These are phyloP conservation scores for Chlorella sp. DNA, from an alignment of 139 green algal genomes.

Conservation along the genomic window DNA sequence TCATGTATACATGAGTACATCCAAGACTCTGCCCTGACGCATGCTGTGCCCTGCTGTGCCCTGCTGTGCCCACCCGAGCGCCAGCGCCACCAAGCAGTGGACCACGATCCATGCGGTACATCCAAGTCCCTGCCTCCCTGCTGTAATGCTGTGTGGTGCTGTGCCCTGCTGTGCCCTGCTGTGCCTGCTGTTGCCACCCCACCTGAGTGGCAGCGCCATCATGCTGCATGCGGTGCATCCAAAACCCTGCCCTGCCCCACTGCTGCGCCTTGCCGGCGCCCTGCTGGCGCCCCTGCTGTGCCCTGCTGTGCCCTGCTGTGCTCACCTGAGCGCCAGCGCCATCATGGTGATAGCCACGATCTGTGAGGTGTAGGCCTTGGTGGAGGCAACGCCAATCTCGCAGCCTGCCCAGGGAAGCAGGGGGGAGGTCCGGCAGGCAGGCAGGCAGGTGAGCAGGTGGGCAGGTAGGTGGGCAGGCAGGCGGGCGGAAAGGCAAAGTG, in stretches of 20 bases:
- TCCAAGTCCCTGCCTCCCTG: too few relatives aligned
- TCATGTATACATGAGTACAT: too few relatives aligned
- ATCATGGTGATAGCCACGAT: slow-evolving; percentile 80
- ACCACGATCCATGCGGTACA: slow-evolving; percentile 66
- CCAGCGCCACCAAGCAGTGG: slow-evolving; percentile 74
- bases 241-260: too few relatives aligned
- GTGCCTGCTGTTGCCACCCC: not conserved
- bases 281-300: too few relatives aligned
- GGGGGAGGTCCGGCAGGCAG: not conserved
- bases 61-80: slow-evolving; percentile 48
- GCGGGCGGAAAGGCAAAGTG: not conserved
- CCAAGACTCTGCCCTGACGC: too few relatives aligned
- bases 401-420: slow-evolving; percentile 33
- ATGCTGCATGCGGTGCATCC: too few relatives aligned
- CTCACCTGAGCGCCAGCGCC: slow-evolving; percentile 66
- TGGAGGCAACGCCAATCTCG: slow-evolving; percentile 83
- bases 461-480: too few relatives aligned
- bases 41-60: too few relatives aligned
- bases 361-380: slow-evolving; percentile 70
- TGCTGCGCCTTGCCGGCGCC: too few relatives aligned
- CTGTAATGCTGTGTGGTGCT: too few relatives aligned
- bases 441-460: too few relatives aligned
- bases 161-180: too few relatives aligned
- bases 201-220: slow-evolving; percentile 72
- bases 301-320: not conserved